A percentile compares a stretch with the other conserved stretches of the same genome.
These are phyloP conservation scores for Ophiosphaerella narmari DNA, from an alignment of 2,329 filamentous ascomycete species.

Conservation along the genomic window DNA sequence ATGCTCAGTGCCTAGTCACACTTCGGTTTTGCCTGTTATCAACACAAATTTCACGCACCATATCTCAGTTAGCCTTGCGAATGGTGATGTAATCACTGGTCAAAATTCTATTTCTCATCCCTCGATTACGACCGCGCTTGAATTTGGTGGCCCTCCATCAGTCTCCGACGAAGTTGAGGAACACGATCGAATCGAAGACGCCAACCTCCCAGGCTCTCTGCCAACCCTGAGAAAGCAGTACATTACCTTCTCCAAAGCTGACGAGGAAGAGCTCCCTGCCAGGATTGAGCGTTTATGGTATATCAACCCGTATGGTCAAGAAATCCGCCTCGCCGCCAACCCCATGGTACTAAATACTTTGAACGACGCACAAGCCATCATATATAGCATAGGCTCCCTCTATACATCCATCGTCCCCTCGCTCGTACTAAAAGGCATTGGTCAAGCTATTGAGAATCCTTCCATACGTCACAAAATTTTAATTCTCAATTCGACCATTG, in stretches of 20 bases:
- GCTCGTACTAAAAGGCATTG: slow-evolving; percentile 77
- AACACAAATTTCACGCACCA: slow-evolving; percentile 96
- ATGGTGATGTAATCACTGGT: slow-evolving; percentile 80
- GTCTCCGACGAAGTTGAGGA: slow-evolving; percentile 53
- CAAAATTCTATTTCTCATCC: slow-evolving; percentile 68
- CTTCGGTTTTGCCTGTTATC: slow-evolving; percentile 84
- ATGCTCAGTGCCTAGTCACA: slow-evolving; percentile 76
- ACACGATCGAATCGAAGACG: slow-evolving; percentile 74
- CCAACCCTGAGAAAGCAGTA: slow-evolving; percentile 80
- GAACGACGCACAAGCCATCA: slow-evolving; percentile 66
- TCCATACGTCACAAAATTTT: slow-evolving; percentile 73
- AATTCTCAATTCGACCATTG: slow-evolving; percentile 80
- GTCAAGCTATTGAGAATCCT: slow-evolving; percentile 62
- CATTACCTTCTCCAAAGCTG: slow-evolving; percentile 76
- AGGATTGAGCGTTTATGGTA: slow-evolving; percentile 89
- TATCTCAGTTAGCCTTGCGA: slow-evolving; percentile 79
- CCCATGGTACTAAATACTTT: slow-evolving; percentile 76
- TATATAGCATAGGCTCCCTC: slow-evolving; percentile 92
- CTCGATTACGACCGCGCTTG: slow-evolving; percentile 33
- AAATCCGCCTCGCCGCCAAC: slow-evolving; percentile 85
- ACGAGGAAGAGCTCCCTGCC: slow-evolving; percentile 74
- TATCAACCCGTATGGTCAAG: slow-evolving; percentile 98
- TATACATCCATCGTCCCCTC: slow-evolving; percentile 89
- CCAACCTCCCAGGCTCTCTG: slow-evolving; percentile 79
- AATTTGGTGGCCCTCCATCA: slow-evolving; percentile 18